Conservation (phyloP, 2,329 filamentous ascomycete species). For the Nothophoma quercina region DNA sequence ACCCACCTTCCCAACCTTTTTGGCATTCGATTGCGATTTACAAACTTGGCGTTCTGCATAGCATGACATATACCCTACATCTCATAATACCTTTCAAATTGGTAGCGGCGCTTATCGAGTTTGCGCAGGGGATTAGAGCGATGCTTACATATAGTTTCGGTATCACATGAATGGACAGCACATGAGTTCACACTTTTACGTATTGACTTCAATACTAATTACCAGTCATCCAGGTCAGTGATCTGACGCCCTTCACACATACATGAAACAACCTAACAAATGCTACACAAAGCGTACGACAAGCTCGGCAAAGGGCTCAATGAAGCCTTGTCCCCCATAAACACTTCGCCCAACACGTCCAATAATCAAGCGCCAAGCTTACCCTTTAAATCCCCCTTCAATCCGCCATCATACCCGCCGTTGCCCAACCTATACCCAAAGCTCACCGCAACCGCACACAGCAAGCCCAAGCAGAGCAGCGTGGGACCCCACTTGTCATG, state of each 20-base stretch:
- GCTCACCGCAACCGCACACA: slow-evolving; percentile 78
- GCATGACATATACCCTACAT: neutral
- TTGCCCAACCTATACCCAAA: slow-evolving; percentile 77
- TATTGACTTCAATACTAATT: neutral
- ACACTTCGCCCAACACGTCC: too few species aligned
- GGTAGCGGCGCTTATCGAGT: too few species aligned
- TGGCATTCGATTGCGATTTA: neutral
- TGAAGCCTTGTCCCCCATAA: too few species aligned
- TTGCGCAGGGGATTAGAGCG: neutral
- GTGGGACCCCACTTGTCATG: slow-evolving; percentile 90
- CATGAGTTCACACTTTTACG: neutral
- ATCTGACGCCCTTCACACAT: neutral
- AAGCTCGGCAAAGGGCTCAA: neutral
- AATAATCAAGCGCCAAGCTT: slow-evolving; percentile 9
- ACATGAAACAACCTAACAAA: neutral
- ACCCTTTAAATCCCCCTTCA: slow-evolving; percentile 44
- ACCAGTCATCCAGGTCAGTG: neutral
- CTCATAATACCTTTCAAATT: neutral
- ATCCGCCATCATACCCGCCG: slow-evolving; percentile 57
- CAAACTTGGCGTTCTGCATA: neutral
- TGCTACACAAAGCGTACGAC: neutral
- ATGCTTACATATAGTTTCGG: neutral
- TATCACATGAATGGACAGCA: neutral
- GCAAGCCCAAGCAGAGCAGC: slow-evolving; percentile 74
- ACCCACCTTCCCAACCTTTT: neutral